Conservation (phyloP, 176 grass and related monocot species). For the Raddia guianensis region DNA sequence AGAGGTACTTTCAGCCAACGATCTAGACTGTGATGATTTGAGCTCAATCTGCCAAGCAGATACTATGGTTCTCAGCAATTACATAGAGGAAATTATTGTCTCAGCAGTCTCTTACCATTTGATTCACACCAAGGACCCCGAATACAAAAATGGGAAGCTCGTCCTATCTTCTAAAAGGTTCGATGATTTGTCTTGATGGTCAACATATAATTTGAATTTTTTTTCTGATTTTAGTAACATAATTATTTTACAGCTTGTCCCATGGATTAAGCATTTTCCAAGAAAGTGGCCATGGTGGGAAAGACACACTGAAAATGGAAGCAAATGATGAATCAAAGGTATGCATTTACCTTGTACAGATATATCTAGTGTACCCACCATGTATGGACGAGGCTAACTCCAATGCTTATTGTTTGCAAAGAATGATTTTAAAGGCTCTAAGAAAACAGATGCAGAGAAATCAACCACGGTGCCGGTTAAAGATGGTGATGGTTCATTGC, state of each 20-base stretch:
- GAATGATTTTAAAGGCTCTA: slow-evolving; percentile 44
- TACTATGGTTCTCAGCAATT: slow-evolving; percentile 78
- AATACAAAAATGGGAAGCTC: slow-evolving; percentile 96
- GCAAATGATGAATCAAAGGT: slow-evolving; percentile 60
- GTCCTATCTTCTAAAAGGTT: slow-evolving; percentile 90
- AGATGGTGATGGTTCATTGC: slow-evolving; percentile 44
- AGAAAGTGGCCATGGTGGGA: slow-evolving; percentile 65
- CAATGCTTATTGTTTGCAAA: slow-evolving; percentile 4
- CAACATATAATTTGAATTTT: background rate
- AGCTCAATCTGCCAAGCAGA: slow-evolving; percentile 83
- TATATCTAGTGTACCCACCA: background rate
- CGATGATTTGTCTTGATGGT: slow-evolving; percentile 19
- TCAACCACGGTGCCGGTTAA: slow-evolving; percentile 34
- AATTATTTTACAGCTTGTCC: slow-evolving; percentile 63
- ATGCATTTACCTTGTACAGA: slow-evolving; percentile 14
- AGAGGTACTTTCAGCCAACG: slow-evolving; percentile 84
- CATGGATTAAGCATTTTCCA: slow-evolving; percentile 92
- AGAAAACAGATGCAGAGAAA: slow-evolving; percentile 43
- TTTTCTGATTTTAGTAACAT: slow-evolving; percentile 18
- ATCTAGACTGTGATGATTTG: slow-evolving; percentile 94
- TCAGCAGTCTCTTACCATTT: slow-evolving; percentile 93
- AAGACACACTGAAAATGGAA: slow-evolving; percentile 90
- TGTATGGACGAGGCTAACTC: slow-evolving; percentile 15
- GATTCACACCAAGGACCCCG: slow-evolving; percentile 77
- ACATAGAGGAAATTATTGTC: slow-evolving; percentile 91